Conservation (phyloP, 805 yeast genomes). For the Lachancea cidri region DNA sequence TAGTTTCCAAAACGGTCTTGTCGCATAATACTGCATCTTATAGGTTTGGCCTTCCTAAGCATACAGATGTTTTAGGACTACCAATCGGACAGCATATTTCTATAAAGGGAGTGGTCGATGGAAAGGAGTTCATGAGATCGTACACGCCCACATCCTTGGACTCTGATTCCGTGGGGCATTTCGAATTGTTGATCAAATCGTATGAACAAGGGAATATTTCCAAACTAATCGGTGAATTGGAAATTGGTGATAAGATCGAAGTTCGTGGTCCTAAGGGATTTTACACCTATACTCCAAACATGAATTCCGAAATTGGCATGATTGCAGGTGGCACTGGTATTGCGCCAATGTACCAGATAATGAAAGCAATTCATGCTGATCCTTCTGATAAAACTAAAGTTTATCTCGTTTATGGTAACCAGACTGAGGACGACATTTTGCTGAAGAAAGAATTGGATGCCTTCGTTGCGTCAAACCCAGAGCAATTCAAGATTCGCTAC, state of each 20-base stretch:
- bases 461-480: conserved; percentile 50
- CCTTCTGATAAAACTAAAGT: conserved; percentile 77
- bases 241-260: conserved; percentile 71
- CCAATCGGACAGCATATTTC: conserved; percentile 95
- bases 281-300: conserved; percentile 76
- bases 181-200: conserved; percentile 80
- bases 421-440: conserved; percentile 71
- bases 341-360: conserved; percentile 92
- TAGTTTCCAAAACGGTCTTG: conserved; percentile 68
- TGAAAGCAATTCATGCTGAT: conserved; percentile 71
- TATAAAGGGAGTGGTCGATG: conserved; percentile 68
- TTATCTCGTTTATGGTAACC: conserved; percentile 75
- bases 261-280: conserved; percentile 91
- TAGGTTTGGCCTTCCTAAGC: conserved; percentile 75
- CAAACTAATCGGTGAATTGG: conserved; percentile 60
- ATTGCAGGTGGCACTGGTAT: conserved; percentile 97
- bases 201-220: conserved; percentile 86
- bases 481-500: conserved; percentile 61
- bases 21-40: conserved; percentile 79
- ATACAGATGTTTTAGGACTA: conserved; percentile 71
- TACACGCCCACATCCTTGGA: conserved; percentile 88
- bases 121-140: conserved; percentile 75
- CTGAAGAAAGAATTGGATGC: conserved; percentile 74
- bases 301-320: conserved; percentile 73
- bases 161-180: conserved; percentile 65